phyloP scores from a whole-genome alignment of 768 basidiomycete species.

The Dictyophora rubrovolvata region DNA sequence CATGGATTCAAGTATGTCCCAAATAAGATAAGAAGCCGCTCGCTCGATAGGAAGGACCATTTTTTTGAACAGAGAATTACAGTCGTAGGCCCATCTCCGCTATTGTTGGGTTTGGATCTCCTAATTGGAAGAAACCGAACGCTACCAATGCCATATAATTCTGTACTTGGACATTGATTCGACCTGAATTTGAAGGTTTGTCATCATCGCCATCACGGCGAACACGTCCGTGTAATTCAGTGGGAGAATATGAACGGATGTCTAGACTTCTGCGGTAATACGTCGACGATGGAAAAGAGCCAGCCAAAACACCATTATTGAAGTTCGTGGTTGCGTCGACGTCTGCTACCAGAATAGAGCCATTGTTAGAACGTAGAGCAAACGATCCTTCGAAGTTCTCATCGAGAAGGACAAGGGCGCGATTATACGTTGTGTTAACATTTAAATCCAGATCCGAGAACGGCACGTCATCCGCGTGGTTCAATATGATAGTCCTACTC shows the following conservation, averaged over 20 bases:
- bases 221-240: not conserved
- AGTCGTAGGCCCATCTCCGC: not conserved
- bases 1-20: not conserved
- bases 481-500: constrained; percentile 3
- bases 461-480: constrained; percentile 2
- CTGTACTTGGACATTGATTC: constrained; percentile 4
- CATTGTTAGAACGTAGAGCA: constrained; percentile 1
- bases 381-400: constrained; percentile 4
- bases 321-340: not conserved
- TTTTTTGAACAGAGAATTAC: not conserved
- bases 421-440: constrained; percentile 5
- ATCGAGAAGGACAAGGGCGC: constrained; percentile 6
- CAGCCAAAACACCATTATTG: not conserved
- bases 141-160: constrained; percentile 3
- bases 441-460: constrained; percentile 3
- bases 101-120: not conserved
- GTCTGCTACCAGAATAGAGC: constrained; percentile 4
- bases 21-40: not conserved
- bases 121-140: constrained; percentile 2
- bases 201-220: not conserved
- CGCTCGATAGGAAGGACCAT: not conserved
- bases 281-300: not conserved
- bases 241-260: not conserved
- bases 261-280: constrained; percentile 2
- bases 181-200: not conserved